Evolutionary conservation across 306 rosid genomes (phyloP), one percentile per base, ranked within the genome.

Genomic region (Sicyos edulis): DNA sequence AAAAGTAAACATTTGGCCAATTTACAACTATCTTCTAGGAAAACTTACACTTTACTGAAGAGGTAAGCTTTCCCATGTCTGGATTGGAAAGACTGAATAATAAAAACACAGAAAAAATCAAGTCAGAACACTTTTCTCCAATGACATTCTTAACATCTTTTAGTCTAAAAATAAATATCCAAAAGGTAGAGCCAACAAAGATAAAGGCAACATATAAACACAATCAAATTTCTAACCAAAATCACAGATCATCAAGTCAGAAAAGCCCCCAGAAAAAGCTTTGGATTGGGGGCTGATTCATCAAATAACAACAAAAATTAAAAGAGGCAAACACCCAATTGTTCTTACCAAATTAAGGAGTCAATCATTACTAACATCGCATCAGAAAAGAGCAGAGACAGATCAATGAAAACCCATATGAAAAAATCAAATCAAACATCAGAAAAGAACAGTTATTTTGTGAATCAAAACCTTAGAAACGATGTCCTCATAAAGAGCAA

Each of bases 1-100:
- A 26, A 29, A 70, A 24, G 59, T 5, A 51, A 70, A 10, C 17
- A 32, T 53, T 71, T 17, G 63, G 50, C 53, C 63, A 34, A 37
- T 32, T 13, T 54, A 53, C 61, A 3, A 61, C 75, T 68, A 66
- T 74, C 71, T 78, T 74, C 70, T 70, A 82, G 87, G 80, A 77
- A 79, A 78, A 89, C 97, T 92, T 89, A 92, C 96, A 91, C 97
- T 76, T 91, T 89, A 72, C 54, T 86, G 90, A 91, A 91, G 91
- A 89, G 97, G 85, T 91, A 92, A 74, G 95, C 97, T 84, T 86
- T 84, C 83, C 95, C 97, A 68, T 89, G 91, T 88, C 77, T 88
- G 88, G 63, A 0, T 24, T 83, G 92, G 83, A 89, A 92, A 75
- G 92, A 76, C 97, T 92, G 90, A 76, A 88, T 72, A 80, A 67